phyloP scores from a whole-genome alignment of 2,329 filamentous ascomycete genomes.

The Fusarium sp. region DNA sequence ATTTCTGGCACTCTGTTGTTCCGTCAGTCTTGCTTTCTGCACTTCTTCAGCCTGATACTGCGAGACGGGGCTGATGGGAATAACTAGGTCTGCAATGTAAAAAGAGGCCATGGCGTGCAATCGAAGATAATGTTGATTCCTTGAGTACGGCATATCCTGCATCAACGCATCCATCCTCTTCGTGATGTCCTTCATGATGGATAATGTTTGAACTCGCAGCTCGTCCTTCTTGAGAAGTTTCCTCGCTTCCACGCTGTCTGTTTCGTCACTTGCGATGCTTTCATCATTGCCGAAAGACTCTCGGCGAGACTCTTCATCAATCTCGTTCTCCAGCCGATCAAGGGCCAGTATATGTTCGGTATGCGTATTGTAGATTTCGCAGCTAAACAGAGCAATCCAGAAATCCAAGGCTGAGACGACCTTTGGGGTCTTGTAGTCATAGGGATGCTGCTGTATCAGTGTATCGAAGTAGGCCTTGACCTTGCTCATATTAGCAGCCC shows the following conservation, averaged over 20 bases:
- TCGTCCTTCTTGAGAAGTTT: constrained; percentile 49
- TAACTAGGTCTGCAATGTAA: constrained; percentile 76
- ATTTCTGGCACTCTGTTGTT: constrained; percentile 45
- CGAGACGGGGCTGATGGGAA: constrained; percentile 53
- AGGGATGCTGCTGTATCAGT: constrained; percentile 80
- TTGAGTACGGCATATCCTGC: constrained; percentile 75
- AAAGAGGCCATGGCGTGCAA: constrained; percentile 79
- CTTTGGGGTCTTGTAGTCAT: constrained; percentile 69
- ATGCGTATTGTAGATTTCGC: constrained; percentile 82
- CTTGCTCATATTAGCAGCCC: constrained; percentile 56
- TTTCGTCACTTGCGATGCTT: constrained; percentile 35
- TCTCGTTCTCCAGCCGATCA: constrained; percentile 48
- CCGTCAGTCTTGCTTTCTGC: constrained; percentile 39
- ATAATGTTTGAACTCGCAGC: constrained; percentile 63
- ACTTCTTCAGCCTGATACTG: constrained; percentile 45
- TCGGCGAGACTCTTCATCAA: constrained; percentile 37
- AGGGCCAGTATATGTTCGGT: constrained; percentile 64
- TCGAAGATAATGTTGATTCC: constrained; percentile 72
- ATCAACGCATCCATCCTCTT: constrained; percentile 77
- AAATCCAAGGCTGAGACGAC: constrained; percentile 77
- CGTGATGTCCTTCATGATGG: constrained; percentile 70
- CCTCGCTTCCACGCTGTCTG: constrained; percentile 27
- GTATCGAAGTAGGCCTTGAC: constrained; percentile 76
- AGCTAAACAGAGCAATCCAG: constrained; percentile 81
- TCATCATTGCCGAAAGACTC: constrained; percentile 32